A percentile compares a stretch with the other conserved stretches of the same genome.
These are phyloP conservation scores for Westerdykella sp. DNA, from an alignment of 2,329 filamentous ascomycete genomes.

Conservation along the genomic window DNA sequence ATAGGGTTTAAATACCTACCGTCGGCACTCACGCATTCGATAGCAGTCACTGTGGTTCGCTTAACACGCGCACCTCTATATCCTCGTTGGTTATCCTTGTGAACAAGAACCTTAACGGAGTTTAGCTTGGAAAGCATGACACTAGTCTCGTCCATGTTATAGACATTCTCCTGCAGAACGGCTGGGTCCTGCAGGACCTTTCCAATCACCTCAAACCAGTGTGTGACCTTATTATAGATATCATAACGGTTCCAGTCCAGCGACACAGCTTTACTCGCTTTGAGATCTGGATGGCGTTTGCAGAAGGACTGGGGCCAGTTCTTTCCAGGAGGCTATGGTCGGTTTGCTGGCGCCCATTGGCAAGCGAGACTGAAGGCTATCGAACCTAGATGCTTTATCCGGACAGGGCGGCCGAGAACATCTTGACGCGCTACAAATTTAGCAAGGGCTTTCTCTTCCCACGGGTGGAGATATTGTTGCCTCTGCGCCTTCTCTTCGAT, in stretches of 20 bases:
- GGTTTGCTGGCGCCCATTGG: conserved; percentile 50
- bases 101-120: too few relatives aligned
- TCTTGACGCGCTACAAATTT: conserved; percentile 7
- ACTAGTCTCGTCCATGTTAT: too few relatives aligned
- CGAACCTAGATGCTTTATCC: conserved; percentile 9
- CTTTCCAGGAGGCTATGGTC: conserved; percentile 8
- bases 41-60: too few relatives aligned
- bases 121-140: too few relatives aligned
- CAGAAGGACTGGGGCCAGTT: conserved; percentile 13
- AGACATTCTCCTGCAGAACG: conserved; percentile 11
- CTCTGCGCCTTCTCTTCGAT: conserved; percentile 21
- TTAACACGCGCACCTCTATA: too few relatives aligned
- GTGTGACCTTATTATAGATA: conserved; percentile 13
- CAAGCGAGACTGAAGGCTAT: conserved; percentile 6
- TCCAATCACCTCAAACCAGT: conserved; percentile 18
- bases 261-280: conserved; percentile 8
- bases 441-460: conserved; percentile 24
- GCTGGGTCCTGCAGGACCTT: conserved; percentile 8
- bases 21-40: too few relatives aligned
- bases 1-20: too few relatives aligned
- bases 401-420: conserved; percentile 6
- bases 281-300: conserved; percentile 13
- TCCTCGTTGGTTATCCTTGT: too few relatives aligned
- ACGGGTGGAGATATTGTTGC: conserved; percentile 24
- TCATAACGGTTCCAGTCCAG: conserved; percentile 12